Percentiles rank a stretch among this genome's conserved stretches.
Evolutionary conservation across 495 filamentous ascomycete species (phyloP).

Genomic region (Penicillium bovifimosum): DNA sequence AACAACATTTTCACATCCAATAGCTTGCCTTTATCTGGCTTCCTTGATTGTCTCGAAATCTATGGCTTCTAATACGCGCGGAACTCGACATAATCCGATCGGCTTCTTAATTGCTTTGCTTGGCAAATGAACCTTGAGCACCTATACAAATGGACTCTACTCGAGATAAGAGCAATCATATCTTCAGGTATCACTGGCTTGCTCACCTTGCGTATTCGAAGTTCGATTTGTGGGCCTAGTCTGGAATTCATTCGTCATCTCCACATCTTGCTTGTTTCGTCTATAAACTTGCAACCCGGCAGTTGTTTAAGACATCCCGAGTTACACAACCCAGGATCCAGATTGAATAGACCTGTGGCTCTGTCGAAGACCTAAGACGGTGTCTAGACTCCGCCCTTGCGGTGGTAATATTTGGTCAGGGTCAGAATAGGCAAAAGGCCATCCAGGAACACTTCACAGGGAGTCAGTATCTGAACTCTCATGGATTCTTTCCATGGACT

Average conservation of each 20-base stretch:
- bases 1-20: neutral
- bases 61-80: neutral
- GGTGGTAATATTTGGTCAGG: slow-evolving; percentile 9
- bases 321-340: slow-evolving; percentile 19
- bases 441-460: neutral
- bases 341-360: slow-evolving; percentile 1
- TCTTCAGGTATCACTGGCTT: neutral
- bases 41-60: neutral
- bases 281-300: neutral
- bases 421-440: neutral
- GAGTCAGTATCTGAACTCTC: neutral
- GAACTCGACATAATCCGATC: slow-evolving; percentile 19
- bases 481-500: neutral
- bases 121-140: neutral
- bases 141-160: slow-evolving; percentile 4
- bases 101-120: neutral
- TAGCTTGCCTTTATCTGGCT: neutral
- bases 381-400: slow-evolving; percentile 1
- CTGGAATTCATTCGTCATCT: neutral
- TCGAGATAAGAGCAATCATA: neutral
- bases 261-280: neutral
- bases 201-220: neutral
- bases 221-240: neutral
- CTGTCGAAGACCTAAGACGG: slow-evolving; percentile 13
- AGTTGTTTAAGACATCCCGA: slow-evolving; percentile 17